Evolutionary conservation across 1,284 basidiomycete genomes (phyloP).

Genomic region (Sporisorium graminicola): DNA sequence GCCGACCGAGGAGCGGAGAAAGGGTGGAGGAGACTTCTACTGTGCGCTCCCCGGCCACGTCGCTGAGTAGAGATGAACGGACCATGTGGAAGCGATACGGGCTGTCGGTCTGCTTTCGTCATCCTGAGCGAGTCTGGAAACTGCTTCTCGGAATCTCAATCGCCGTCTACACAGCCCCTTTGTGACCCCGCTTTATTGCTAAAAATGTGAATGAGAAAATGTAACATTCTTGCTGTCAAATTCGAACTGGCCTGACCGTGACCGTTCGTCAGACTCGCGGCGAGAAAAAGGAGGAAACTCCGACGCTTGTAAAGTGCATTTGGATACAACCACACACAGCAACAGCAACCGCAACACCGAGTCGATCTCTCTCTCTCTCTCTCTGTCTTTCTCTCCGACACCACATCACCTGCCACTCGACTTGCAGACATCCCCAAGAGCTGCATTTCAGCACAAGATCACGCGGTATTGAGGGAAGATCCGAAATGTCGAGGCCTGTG

Average conservation of each 20-base stretch:
- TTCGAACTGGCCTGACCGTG: too few relatives aligned
- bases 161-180: conserved; percentile 6
- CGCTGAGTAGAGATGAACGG: background rate
- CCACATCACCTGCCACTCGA: background rate
- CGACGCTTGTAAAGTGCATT: background rate
- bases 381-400: background rate
- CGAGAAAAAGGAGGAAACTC: background rate
- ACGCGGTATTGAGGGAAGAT: background rate
- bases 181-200: background rate
- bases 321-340: conserved; percentile 1
- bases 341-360: background rate
- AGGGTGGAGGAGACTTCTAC: background rate
- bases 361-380: background rate
- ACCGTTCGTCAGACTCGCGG: too few relatives aligned
- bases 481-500: conserved; percentile 10
- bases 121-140: background rate
- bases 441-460: background rate
- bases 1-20: background rate
- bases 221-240: background rate
- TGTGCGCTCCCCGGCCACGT: too few relatives aligned
- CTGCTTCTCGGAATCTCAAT: background rate
- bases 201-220: background rate
- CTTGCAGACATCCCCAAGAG: background rate
- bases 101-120: background rate
- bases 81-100: background rate